Conservation (phyloP, 176 grass and related monocot genomes). For the Paspalum vaginatum region DNA sequence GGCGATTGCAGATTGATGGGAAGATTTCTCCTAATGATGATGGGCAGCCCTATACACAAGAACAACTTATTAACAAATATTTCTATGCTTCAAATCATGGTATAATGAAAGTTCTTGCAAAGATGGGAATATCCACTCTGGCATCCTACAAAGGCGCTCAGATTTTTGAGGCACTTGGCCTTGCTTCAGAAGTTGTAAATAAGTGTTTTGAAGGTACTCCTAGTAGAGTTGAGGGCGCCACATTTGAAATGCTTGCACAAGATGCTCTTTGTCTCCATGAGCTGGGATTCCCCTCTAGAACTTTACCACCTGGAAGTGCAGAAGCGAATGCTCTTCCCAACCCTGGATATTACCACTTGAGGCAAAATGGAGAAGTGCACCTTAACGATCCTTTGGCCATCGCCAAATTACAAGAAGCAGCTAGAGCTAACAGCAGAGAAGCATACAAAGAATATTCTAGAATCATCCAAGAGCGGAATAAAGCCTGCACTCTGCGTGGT, state of each 20-base stretch:
- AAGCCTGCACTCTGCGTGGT: slow-evolving; percentile 58
- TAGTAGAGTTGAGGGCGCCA: slow-evolving; percentile 61
- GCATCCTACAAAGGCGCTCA: slow-evolving; percentile 86
- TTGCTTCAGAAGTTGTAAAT: slow-evolving; percentile 60
- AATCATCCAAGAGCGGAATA: slow-evolving; percentile 49
- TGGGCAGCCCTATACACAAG: slow-evolving; percentile 23
- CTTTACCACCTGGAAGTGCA: slow-evolving; percentile 58
- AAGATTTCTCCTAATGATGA: slow-evolving; percentile 52
- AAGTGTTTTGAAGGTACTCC: slow-evolving; percentile 73
- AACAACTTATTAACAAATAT: slow-evolving; percentile 50
- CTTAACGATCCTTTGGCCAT: slow-evolving; percentile 69
- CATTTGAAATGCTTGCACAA: slow-evolving; percentile 58
- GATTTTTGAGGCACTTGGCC: slow-evolving; percentile 75
- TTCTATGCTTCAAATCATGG: slow-evolving; percentile 63
- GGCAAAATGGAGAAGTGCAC: slow-evolving; percentile 62
- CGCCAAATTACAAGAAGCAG: slow-evolving; percentile 67
- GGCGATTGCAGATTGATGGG: slow-evolving; percentile 59
- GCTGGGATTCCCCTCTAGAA: slow-evolving; percentile 52
- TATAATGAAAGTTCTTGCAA: slow-evolving; percentile 77
- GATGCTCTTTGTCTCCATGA: slow-evolving; percentile 62
- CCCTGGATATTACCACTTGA: slow-evolving; percentile 64
- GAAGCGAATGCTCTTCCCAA: slow-evolving; percentile 59
- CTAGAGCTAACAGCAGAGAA: slow-evolving; percentile 52
- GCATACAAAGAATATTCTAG: slow-evolving; percentile 75
- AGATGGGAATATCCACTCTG: slow-evolving; percentile 79